A percentile compares a stretch with the other conserved stretches of the same genome.
phyloP scores from a whole-genome alignment of 305 asterid species.

The Withania somnifera region DNA sequence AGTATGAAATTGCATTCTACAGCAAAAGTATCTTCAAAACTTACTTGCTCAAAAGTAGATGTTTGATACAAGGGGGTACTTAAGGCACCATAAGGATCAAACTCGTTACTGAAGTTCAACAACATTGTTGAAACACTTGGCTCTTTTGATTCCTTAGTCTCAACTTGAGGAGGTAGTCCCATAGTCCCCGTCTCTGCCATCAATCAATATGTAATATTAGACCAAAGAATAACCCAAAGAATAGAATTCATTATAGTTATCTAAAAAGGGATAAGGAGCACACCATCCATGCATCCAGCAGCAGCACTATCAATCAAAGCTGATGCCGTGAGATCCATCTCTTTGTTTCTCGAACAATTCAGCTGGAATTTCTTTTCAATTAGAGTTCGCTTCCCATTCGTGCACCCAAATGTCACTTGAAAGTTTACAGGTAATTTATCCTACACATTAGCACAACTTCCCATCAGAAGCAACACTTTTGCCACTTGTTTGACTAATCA shows the following conservation, averaged over 20 bases:
- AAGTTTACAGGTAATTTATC: constrained; percentile 17
- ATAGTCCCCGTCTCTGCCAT: constrained; percentile 15
- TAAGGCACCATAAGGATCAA: constrained; percentile 71
- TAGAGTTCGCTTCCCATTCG: constrained; percentile 17
- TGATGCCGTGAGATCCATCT: constrained; percentile 42
- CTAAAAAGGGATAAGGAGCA: not conserved
- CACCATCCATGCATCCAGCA: constrained; percentile 40
- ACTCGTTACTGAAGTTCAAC: constrained; percentile 76
- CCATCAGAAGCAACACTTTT: not conserved
- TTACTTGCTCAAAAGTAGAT: constrained; percentile 94
- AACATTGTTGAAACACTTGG: constrained; percentile 68
- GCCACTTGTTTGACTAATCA: not conserved
- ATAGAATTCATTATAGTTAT: not conserved
- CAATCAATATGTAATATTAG: not conserved
- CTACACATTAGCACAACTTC: constrained; percentile 19
- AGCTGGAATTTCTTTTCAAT: constrained; percentile 23
- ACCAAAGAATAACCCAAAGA: not conserved
- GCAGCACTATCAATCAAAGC: constrained; percentile 30
- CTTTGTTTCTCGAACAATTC: constrained; percentile 39
- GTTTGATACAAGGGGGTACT: constrained; percentile 96
- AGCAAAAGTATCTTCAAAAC: not conserved
- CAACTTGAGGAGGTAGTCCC: constrained; percentile 14
- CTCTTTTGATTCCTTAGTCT: constrained; percentile 24
- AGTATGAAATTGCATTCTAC: not conserved
- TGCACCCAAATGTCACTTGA: constrained; percentile 27